Evolutionary conservation across 306 rosid genomes (phyloP), one percentile per base, ranked within the genome.

Genomic region (Cyclanthera cordifolia): DNA sequence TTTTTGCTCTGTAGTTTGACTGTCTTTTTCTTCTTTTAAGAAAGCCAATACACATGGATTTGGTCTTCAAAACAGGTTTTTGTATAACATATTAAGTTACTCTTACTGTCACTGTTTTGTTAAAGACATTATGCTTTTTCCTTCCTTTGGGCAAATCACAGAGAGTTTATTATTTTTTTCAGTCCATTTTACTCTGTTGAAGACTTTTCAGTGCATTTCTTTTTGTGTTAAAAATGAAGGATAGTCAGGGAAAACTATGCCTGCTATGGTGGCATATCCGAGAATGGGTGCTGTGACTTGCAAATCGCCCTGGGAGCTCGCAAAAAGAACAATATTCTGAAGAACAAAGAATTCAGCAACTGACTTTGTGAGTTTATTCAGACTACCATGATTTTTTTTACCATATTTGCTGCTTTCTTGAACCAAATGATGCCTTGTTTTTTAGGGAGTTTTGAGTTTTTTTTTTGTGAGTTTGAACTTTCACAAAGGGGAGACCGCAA

Each of bases 131-230:
- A 20, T 12, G 45, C 7, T 0, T 45, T 14, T 6, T 43, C 6
- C 27, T 34, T 37, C 5, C 27, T 32, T 60, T 60, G 25, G 67
- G 47, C 46, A 60, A 58, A 27, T 32, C 65, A 58, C 45, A 34
- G 67, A 15, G 65, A 60, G 28, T 34, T 34, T 5, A 10, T 32
- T 32, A 4, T 37, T 20, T 61, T 60, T 20, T 61, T 60, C 25
- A 17, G 51, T 61, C n/a, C 28, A 39, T 61, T 61, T 61, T 20
- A 34, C 68, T 61, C 50, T 61, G 68, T 61, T 61, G 68, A 61
- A 61, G 49, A 32, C 66, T 16, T 58, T 58, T 32, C 28, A 9
- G 50, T 19, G n/a, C 27, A 34, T 61, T 37, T 20, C 8, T 11
- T 5, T 12, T 37, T 2, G 41, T 34, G 50, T 39, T 39, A 37